phyloP scores from a whole-genome alignment of 768 basidiomycete genomes.

The Asterophora parasitica region DNA sequence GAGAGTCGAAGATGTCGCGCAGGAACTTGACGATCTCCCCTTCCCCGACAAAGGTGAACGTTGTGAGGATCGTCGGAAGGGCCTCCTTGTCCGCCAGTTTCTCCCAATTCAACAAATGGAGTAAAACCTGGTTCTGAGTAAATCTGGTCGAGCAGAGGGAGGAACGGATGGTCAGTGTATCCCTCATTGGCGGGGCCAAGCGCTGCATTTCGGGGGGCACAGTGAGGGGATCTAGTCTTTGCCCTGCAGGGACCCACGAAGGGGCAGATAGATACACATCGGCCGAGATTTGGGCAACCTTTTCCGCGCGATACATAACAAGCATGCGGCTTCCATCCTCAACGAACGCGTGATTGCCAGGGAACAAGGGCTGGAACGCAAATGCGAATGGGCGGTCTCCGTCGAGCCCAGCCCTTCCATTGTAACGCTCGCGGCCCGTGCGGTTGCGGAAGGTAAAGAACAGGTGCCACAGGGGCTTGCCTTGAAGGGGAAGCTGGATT shows the following conservation, averaged over 20 bases:
- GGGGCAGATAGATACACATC: conserved; percentile 72
- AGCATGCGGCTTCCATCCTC: conserved; percentile 88
- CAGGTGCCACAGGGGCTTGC: conserved; percentile 77
- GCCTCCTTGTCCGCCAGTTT: conserved; percentile 56
- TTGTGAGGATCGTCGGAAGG: conserved; percentile 67
- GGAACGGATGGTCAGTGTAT: conserved; percentile 77
- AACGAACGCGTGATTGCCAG: conserved; percentile 69
- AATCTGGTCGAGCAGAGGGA: conserved; percentile 90
- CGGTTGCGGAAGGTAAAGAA: conserved; percentile 93
- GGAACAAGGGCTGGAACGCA: conserved; percentile 85
- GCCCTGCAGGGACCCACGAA: conserved; percentile 50
- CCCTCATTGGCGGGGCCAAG: conserved; percentile 64
- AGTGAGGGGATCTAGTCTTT: conserved; percentile 53
- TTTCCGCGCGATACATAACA: conserved; percentile 81
- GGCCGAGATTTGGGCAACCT: conserved; percentile 52
- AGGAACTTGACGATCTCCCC: conserved; percentile 93
- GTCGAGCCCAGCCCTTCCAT: conserved; percentile 34
- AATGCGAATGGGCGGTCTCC: conserved; percentile 85
- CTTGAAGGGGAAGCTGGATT: conserved; percentile 64
- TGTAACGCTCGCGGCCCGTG: conserved; percentile 42
- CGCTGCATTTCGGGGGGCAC: conserved; percentile 59
- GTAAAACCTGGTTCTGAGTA: conserved; percentile 84
- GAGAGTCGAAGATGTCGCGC: conserved; percentile 85
- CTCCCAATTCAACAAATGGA: conserved; percentile 81
- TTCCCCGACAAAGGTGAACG: conserved; percentile 91